Conservation (phyloP, 2,329 filamentous ascomycete species). For the Ophiostoma sp. region DNA sequence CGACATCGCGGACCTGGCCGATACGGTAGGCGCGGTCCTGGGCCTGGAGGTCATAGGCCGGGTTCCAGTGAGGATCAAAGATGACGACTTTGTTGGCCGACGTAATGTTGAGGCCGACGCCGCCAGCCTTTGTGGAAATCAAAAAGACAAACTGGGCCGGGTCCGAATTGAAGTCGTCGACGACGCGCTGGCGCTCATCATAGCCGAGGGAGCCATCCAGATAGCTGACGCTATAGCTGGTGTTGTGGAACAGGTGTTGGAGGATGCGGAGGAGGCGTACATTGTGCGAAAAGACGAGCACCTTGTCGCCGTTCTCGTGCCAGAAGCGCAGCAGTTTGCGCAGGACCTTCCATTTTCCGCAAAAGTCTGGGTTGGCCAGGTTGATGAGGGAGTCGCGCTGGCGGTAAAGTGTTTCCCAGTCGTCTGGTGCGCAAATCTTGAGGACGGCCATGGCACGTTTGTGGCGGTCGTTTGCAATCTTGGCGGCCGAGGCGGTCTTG, state of each 20-base stretch:
- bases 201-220: constrained; percentile 83
- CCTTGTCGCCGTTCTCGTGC: constrained; percentile 88
- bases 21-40: constrained; percentile 97
- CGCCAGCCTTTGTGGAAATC: constrained; percentile 90
- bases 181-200: constrained; percentile 76
- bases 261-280: constrained; percentile 83
- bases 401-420: constrained; percentile 72
- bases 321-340: constrained; percentile 85
- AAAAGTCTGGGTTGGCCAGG: constrained; percentile 85
- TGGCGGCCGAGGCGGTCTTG: neutral
- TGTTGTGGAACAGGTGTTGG: constrained; percentile 80
- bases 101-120: constrained; percentile 93
- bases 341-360: constrained; percentile 94
- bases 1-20: constrained; percentile 87
- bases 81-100: constrained; percentile 98
- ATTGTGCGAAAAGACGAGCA: constrained; percentile 91
- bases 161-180: constrained; percentile 90
- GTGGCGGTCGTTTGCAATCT: constrained; percentile 60
- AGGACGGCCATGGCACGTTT: constrained; percentile 74
- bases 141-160: constrained; percentile 89
- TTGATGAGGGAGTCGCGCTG: constrained; percentile 76
- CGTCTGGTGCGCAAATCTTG: constrained; percentile 69
- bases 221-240: constrained; percentile 87
- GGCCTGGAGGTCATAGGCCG: constrained; percentile 88
- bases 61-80: constrained; percentile 97